phyloP scores from a whole-genome alignment of 371 early-diverging fungal genomes.

The Batrachochytrium dendrobatidis region DNA sequence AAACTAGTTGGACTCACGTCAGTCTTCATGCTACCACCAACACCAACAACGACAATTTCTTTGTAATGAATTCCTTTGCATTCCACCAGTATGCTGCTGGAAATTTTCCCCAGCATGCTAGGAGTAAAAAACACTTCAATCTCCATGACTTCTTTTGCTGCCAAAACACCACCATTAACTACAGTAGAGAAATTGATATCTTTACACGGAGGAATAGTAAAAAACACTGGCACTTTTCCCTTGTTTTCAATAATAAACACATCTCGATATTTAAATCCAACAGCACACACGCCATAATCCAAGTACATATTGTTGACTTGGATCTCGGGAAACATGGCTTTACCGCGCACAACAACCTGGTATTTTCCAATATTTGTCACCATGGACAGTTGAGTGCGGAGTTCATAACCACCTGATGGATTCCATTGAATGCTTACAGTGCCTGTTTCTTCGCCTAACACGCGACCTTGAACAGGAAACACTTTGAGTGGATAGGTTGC shows the following conservation, averaged over 20 bases:
- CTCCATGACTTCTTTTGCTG: constrained; percentile 32
- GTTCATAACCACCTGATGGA: constrained; percentile 52
- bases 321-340: constrained; percentile 47
- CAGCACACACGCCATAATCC: constrained; percentile 50
- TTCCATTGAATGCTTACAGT: constrained; percentile 38
- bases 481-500: constrained; percentile 47
- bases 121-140: constrained; percentile 43
- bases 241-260: constrained; percentile 39
- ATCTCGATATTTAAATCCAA: constrained; percentile 36
- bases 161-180: constrained; percentile 23
- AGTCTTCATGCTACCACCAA: constrained; percentile 44
- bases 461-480: constrained; percentile 24
- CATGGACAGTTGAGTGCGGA: constrained; percentile 41
- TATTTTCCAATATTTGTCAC: constrained; percentile 48
- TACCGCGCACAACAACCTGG: constrained; percentile 43
- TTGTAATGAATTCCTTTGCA: constrained; percentile 53
- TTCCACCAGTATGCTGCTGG: constrained; percentile 42
- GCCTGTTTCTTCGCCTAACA: constrained; percentile 33
- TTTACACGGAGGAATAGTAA: constrained; percentile 38
- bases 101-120: constrained; percentile 27
- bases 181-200: constrained; percentile 35
- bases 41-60: constrained; percentile 46
- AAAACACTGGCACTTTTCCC: constrained; percentile 46
- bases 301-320: constrained; percentile 36
- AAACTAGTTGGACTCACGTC: constrained; percentile 33